phyloP scores from a whole-genome alignment of 2,329 filamentous ascomycete species.

The Neopestalotiopsis clavispora region DNA sequence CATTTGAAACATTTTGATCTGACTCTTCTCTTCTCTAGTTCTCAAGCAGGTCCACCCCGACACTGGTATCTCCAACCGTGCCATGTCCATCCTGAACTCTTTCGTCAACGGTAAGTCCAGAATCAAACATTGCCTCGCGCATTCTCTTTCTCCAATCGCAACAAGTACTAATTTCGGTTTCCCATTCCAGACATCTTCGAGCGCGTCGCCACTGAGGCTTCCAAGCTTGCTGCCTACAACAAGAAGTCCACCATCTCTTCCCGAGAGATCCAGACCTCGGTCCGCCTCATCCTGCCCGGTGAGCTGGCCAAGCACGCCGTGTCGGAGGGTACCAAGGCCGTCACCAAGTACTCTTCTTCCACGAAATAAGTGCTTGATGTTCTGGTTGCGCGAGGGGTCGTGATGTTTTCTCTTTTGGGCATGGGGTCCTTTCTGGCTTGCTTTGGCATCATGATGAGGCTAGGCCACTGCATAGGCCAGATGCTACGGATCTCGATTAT shows the following conservation, averaged over 20 bases:
- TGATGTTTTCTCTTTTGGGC: constrained; percentile 59
- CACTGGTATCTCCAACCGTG: constrained; percentile 99
- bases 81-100: constrained; percentile 99
- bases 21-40: constrained; percentile 60
- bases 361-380: constrained; percentile 79
- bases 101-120: constrained; percentile 88
- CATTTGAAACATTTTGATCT: constrained; percentile 25
- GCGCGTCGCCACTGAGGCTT: constrained; percentile 97
- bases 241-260: constrained; percentile 99
- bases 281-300: constrained; percentile 95
- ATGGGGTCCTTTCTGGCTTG: constrained; percentile 42
- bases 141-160: not conserved
- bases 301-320: constrained; percentile 99
- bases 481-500: constrained; percentile 29
- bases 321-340: constrained; percentile 99
- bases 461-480: constrained; percentile 39
- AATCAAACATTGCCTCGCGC: not conserved
- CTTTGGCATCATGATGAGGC: constrained; percentile 64
- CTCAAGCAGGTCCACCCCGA: constrained; percentile 99
- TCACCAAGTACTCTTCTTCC: constrained; percentile 99
- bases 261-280: constrained; percentile 98
- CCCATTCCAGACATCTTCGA: constrained; percentile 87
- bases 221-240: constrained; percentile 99
- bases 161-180: constrained; percentile 26
- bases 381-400: constrained; percentile 56